Evolutionary conservation across 2,329 filamentous ascomycete species (phyloP), one percentile per base, ranked within the genome.

Genomic region (Colletotrichum liaoningense): DNA sequence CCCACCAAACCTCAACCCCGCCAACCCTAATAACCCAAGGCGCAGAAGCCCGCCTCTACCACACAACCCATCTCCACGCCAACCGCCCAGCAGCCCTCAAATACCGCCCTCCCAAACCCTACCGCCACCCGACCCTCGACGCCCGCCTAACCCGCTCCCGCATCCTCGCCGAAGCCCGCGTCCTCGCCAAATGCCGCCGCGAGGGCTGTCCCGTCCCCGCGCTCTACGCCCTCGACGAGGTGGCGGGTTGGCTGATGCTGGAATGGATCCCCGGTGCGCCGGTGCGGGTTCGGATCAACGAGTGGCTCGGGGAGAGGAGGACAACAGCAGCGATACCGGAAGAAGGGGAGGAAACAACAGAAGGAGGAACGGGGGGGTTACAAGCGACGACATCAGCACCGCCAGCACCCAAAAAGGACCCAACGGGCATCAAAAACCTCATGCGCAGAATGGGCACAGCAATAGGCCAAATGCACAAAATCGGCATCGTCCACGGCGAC

Each of bases 1-100:
- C 87, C 72, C 86, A 91, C 85, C 89, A 89, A 81, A 86, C 89
- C 74, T 86, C 90, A 52, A 82, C 86, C 77, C 83, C 89, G 62
- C 91, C 94, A 75, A 83, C 81, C 62, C 93, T 98, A 79, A 90
- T 98, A 78, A 93, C 94, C 70, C 97, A 98, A 88, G 97, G 97
- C 84, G 97, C 97, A 81, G 97, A 99, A 90, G 95, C 94, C 73
- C 94, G 96, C 76, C 91, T 99, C 80, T 98, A 97, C 90, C 93
- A 92, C 82, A 96, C 94, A 22, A 92, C n/a, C n/a, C n/a, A n/a
- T n/a, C n/a, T n/a, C n/a, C n/a, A n/a, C n/a, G n/a, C n/a, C n/a
- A n/a, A n/a, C n/a, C 86, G 90, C 11, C 90, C 93, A 16, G 93
- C 92, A 80, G 94, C 96, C 1, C 90, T 98, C 75, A 99, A 99